phyloP scores from a whole-genome alignment of 2,329 filamentous ascomycete genomes.

The Myrmaecium sp. region DNA sequence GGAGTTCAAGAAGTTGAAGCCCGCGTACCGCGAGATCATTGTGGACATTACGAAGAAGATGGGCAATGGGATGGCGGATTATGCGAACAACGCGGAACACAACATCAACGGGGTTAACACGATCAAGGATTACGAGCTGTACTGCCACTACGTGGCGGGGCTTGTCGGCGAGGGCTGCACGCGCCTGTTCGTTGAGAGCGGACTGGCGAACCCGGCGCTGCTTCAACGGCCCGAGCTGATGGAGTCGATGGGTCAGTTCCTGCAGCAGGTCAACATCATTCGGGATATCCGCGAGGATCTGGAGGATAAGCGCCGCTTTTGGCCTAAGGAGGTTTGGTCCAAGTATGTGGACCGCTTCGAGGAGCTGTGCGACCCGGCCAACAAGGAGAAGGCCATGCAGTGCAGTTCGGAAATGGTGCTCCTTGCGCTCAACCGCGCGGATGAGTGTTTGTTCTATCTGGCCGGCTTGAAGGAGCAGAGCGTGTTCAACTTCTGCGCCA shows the following conservation, averaged over 20 bases:
- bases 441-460: slow-evolving; percentile 96
- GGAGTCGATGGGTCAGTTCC: slow-evolving; percentile 92
- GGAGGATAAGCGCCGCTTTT: slow-evolving; percentile 77
- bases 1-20: slow-evolving; percentile 80
- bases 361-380: slow-evolving; percentile 70
- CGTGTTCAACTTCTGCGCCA: slow-evolving; percentile 97
- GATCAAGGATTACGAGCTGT: slow-evolving; percentile 79
- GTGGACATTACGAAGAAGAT: slow-evolving; percentile 85
- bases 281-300: slow-evolving; percentile 86
- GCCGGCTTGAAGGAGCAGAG: slow-evolving; percentile 88
- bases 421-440: slow-evolving; percentile 68
- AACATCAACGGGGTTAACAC: slow-evolving; percentile 68
- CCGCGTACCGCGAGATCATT: slow-evolving; percentile 69
- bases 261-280: slow-evolving; percentile 98
- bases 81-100: slow-evolving; percentile 66
- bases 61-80: slow-evolving; percentile 98
- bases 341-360: slow-evolving; percentile 84
- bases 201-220: slow-evolving; percentile 73
- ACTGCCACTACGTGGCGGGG: slow-evolving; percentile 97
- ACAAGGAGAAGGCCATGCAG: slow-evolving; percentile 60
- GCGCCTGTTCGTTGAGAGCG: slow-evolving; percentile 70
- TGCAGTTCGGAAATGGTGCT: slow-evolving; percentile 91
- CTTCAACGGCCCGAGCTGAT: slow-evolving; percentile 63
- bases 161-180: slow-evolving; percentile 93
- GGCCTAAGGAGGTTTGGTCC: slow-evolving; percentile 92